Conservation (phyloP, 1,284 basidiomycete genomes). For the Pseudozyma thailandica region DNA sequence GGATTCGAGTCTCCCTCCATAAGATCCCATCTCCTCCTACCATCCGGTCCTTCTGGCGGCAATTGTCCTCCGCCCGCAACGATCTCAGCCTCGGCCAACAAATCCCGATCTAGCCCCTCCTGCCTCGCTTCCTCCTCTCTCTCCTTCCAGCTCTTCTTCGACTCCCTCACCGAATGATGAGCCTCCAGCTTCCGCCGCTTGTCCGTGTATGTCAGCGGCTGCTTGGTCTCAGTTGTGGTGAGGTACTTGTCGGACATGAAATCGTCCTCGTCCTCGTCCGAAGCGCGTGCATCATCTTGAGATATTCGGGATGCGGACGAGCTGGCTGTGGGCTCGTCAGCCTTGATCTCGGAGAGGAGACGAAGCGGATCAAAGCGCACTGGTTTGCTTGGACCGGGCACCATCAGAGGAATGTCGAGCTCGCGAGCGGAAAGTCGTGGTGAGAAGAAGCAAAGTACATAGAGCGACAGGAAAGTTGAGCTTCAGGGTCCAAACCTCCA, state of each 20-base stretch:
- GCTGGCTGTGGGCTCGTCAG: not conserved
- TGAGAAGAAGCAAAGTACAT: no score
- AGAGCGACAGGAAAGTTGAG: no score
- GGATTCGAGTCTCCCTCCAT: conserved; percentile 2
- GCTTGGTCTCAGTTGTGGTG: conserved; percentile 11
- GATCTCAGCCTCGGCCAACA: conserved; percentile 49
- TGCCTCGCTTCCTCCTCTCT: conserved; percentile 30
- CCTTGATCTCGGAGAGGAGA: conserved; percentile 29
- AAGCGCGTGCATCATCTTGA: not conserved
- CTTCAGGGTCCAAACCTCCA: not conserved
- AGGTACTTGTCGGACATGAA: conserved; percentile 50
- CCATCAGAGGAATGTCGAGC: no score
- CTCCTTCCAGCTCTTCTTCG: conserved; percentile 15
- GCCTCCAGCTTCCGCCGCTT: conserved; percentile 28
- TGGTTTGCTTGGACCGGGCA: not conserved
- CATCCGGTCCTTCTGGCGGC: conserved; percentile 20
- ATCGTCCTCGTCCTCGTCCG: conserved; percentile 35
- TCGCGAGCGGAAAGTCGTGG: no score
- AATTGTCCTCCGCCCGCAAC: conserved; percentile 39
- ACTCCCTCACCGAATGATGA: conserved; percentile 7
- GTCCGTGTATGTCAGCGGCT: conserved; percentile 31
- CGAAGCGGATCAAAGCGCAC: conserved; percentile 15
- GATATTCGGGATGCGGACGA: not conserved
- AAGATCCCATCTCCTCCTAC: conserved; percentile 25
- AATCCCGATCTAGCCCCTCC: conserved; percentile 36